phyloP scores from a whole-genome alignment of 139 green algal species.

The Zygnema circumcarinatum region DNA sequence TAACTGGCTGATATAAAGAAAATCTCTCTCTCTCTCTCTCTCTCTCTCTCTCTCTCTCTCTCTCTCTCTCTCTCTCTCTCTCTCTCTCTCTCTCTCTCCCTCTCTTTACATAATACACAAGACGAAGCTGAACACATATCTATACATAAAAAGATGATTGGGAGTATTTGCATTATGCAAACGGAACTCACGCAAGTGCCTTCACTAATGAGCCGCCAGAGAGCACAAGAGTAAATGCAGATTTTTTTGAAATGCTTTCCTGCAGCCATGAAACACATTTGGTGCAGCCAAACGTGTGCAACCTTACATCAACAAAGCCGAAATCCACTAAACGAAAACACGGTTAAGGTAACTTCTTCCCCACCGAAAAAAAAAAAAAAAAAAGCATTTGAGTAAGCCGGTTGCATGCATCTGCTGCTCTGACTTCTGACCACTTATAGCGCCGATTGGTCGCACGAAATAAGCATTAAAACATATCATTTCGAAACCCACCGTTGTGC shows the following conservation, averaged over 20 bases:
- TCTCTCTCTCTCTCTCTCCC: too few species aligned
- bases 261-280: not conserved
- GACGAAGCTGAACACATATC: too few species aligned
- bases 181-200: conserved; percentile 36
- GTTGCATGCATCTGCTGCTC: not conserved
- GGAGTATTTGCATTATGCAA: too few species aligned
- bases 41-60: too few species aligned
- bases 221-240: conserved; percentile 34
- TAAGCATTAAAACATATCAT: too few species aligned
- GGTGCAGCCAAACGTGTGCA: not conserved
- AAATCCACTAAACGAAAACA: not conserved
- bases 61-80: too few species aligned
- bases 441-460: too few species aligned
- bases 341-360: not conserved
- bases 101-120: too few species aligned
- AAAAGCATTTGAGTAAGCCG: not conserved
- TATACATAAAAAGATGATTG: too few species aligned
- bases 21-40: too few species aligned
- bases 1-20: not conserved
- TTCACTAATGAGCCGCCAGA: conserved; percentile 51
- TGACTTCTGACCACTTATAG: too few species aligned
- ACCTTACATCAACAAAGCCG: conserved; percentile 1
- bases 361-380: not conserved
- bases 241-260: conserved; percentile 2
- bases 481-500: too few species aligned